A percentile compares a stretch with the other conserved stretches of the same genome.
phyloP scores from a whole-genome alignment of 441 rosid species.

The Corymbia calophylla region DNA sequence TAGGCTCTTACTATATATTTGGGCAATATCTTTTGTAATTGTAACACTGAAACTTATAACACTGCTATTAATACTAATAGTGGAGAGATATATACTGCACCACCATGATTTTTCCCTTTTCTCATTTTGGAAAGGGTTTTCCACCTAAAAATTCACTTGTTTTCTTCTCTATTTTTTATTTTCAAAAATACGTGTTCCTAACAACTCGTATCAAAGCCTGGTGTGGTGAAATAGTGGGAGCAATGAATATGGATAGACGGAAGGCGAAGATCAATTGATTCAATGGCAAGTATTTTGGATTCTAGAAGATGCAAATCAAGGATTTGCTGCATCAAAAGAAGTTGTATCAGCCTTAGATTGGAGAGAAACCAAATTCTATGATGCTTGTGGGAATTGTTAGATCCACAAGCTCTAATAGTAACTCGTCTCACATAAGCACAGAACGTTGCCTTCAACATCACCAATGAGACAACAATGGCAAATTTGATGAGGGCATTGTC shows the following conservation, averaged over 20 bases:
- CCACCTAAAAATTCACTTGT: rapidly evolving
- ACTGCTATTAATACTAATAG: rapidly evolving
- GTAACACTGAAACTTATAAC: not conserved
- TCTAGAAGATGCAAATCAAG: not conserved
- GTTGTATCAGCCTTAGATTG: rapidly evolving
- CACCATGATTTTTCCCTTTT: not conserved
- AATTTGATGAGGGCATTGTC: not conserved
- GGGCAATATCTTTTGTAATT: not conserved
- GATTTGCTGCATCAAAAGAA: not conserved
- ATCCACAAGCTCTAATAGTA: rapidly evolving
- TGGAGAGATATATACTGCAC: not conserved
- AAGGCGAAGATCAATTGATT: rapidly evolving
- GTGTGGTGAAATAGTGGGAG: not conserved
- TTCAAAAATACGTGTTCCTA: too few relatives aligned
- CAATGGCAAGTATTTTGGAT: rapidly evolving
- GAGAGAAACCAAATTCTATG: not conserved
- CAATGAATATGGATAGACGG: not conserved
- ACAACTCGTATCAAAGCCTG: rapidly evolving
- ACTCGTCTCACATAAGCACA: not conserved
- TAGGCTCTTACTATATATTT: not conserved
- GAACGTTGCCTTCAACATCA: not conserved
- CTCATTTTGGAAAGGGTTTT: not conserved
- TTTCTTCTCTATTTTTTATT: rapidly evolving
- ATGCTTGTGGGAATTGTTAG: not conserved
- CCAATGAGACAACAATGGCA: not conserved